Evolutionary conservation across 2,329 filamentous ascomycete species (phyloP).

Genomic region (Cladosporium sp.): DNA sequence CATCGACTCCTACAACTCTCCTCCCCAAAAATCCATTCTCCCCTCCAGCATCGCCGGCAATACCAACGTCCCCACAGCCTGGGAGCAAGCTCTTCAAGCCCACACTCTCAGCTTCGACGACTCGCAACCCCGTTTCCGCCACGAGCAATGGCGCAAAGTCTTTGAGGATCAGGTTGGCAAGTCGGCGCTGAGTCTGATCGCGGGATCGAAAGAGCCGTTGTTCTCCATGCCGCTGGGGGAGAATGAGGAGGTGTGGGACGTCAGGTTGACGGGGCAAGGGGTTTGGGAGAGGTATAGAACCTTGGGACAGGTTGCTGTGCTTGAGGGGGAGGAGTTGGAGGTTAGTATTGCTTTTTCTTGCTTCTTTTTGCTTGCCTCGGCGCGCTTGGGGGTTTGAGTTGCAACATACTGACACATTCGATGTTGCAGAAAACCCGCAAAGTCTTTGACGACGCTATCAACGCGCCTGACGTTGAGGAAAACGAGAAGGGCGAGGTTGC

Average conservation of each 20-base stretch:
- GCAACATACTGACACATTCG: background rate
- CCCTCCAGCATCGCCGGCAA: too few species aligned
- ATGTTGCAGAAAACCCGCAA: slow-evolving; percentile 41
- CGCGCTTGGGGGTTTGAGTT: background rate
- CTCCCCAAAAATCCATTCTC: slow-evolving; percentile 44
- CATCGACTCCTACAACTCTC: slow-evolving; percentile 53
- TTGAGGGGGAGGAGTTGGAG: slow-evolving; percentile 49
- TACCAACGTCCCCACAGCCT: slow-evolving; percentile 46
- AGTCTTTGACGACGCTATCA: slow-evolving; percentile 54
- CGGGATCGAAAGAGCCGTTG: slow-evolving; percentile 41
- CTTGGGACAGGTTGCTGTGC: slow-evolving; percentile 62
- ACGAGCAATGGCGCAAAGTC: slow-evolving; percentile 59
- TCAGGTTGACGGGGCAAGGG: slow-evolving; percentile 55
- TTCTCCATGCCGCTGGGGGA: slow-evolving; percentile 62
- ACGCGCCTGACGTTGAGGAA: slow-evolving; percentile 49
- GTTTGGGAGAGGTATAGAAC: slow-evolving; percentile 64
- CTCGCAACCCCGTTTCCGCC: slow-evolving; percentile 60
- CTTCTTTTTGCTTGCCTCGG: background rate
- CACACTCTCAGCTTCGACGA: slow-evolving; percentile 50
- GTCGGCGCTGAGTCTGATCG: slow-evolving; percentile 44
- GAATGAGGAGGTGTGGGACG: slow-evolving; percentile 53
- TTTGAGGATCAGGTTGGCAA: slow-evolving; percentile 58
- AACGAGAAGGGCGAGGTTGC: slow-evolving; percentile 61
- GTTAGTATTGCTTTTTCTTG: slow-evolving; percentile 28
- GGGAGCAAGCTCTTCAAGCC: slow-evolving; percentile 60